Evolutionary conservation across 2,329 filamentous ascomycete species (phyloP).

Genomic region (Biscogniauxia sp.): DNA sequence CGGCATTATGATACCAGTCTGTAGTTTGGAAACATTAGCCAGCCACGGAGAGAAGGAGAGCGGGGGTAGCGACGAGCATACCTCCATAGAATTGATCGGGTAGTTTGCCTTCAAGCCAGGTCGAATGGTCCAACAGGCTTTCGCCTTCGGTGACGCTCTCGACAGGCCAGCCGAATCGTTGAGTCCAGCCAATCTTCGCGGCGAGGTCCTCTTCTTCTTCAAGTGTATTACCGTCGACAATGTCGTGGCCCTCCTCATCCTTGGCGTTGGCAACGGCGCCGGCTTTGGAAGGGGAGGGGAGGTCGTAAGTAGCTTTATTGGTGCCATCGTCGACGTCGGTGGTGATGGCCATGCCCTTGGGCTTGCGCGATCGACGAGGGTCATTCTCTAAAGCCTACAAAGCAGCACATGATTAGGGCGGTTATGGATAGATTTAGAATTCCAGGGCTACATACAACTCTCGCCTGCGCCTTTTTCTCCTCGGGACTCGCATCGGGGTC

Average conservation of each 20-base stretch:
- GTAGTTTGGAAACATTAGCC: conserved; percentile 12
- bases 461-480: conserved; percentile 78
- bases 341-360: conserved; percentile 66
- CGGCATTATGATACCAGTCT: conserved; percentile 99
- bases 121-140: conserved; percentile 81
- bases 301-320: conserved; percentile 64
- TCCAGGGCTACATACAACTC: conserved; percentile 58
- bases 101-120: conserved; percentile 78
- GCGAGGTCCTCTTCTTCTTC: conserved; percentile 54
- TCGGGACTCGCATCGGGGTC: conserved; percentile 80
- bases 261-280: conserved; percentile 59
- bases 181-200: conserved; percentile 78
- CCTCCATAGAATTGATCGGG: conserved; percentile 90
- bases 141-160: conserved; percentile 57
- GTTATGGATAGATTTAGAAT: conserved; percentile 6
- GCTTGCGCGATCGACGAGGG: conserved; percentile 59
- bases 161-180: conserved; percentile 72
- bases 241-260: conserved; percentile 46
- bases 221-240: conserved; percentile 49
- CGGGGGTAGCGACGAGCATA: conserved; percentile 40
- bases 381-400: conserved; percentile 60
- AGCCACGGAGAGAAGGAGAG: not conserved
- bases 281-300: conserved; percentile 71
- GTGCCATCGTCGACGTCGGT: conserved; percentile 77
- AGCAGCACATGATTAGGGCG: conserved; percentile 8